Conservation (phyloP, 768 basidiomycete genomes). For the Tricholoma hemisulphureum region DNA sequence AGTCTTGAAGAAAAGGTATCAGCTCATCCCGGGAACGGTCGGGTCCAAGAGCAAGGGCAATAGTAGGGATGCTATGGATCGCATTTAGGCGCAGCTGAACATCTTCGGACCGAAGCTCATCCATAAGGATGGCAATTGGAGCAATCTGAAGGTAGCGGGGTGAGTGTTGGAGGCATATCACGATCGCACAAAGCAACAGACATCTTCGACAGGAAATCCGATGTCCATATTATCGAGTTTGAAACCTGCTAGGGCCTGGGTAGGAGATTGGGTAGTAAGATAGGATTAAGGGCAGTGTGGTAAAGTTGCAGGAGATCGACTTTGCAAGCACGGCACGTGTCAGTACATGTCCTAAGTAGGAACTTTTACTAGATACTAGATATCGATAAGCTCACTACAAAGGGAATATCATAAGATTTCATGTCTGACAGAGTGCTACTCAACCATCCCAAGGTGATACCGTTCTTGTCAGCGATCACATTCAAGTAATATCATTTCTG, state of each 20-base stretch:
- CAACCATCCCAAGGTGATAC: slow-evolving; percentile 61
- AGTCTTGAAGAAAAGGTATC: slow-evolving; percentile 95
- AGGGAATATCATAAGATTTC: not conserved
- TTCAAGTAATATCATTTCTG: not conserved
- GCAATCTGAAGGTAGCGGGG: slow-evolving; percentile 57
- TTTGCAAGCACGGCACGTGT: not conserved
- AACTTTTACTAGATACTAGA: not conserved
- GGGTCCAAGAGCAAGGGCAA: slow-evolving; percentile 93
- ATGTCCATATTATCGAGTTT: slow-evolving; percentile 50
- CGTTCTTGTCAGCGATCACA: not conserved
- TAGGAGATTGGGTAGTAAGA: not conserved
- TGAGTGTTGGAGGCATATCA: slow-evolving; percentile 9
- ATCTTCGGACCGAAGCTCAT: slow-evolving; percentile 97
- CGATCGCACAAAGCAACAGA: slow-evolving; percentile 35
- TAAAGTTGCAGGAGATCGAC: not conserved
- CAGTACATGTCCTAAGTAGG: not conserved
- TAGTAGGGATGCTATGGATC: slow-evolving; percentile 96
- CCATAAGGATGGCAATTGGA: slow-evolving; percentile 95
- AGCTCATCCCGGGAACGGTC: slow-evolving; percentile 95
- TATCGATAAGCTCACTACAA: too few species aligned
- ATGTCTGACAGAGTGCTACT: slow-evolving; percentile 43
- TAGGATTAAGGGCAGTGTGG: not conserved
- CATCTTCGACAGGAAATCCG: slow-evolving; percentile 67
- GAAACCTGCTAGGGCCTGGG: not conserved
- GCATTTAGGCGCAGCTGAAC: slow-evolving; percentile 95